phyloP scores from a whole-genome alignment of 495 filamentous ascomycete genomes.

The Chaetomium cochliodes region DNA sequence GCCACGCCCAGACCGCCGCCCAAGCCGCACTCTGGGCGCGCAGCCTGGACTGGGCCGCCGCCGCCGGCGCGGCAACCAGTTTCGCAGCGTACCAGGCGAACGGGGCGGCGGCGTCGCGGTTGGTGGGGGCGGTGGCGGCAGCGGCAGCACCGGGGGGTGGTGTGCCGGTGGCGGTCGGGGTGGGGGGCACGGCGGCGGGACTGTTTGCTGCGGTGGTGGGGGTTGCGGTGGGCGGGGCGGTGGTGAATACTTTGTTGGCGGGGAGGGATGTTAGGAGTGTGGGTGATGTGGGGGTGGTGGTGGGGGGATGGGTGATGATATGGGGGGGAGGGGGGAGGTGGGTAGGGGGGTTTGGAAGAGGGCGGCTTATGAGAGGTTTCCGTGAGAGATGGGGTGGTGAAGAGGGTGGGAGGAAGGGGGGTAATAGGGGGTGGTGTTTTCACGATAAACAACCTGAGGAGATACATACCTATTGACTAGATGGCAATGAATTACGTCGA shows the following conservation, averaged over 20 bases:
- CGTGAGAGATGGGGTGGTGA: slow-evolving; percentile 5
- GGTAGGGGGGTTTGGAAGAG: slow-evolving; percentile 15
- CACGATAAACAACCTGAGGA: background rate
- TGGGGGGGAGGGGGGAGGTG: slow-evolving; percentile 9
- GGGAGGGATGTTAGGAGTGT: slow-evolving; percentile 21
- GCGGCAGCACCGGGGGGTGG: too few relatives aligned
- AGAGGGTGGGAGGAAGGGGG: background rate
- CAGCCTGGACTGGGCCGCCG: slow-evolving; percentile 32
- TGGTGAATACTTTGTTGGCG: slow-evolving; percentile 30
- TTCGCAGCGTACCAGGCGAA: slow-evolving; percentile 22
- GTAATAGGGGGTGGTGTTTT: background rate
- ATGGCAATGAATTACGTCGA: too few relatives aligned
- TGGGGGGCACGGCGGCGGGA: slow-evolving; percentile 22
- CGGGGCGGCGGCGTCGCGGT: slow-evolving; percentile 16
- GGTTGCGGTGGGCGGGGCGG: slow-evolving; percentile 23
- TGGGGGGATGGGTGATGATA: background rate
- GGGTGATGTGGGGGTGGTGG: slow-evolving; percentile 3
- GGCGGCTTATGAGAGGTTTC: slow-evolving; percentile 30
- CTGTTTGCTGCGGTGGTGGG: slow-evolving; percentile 29
- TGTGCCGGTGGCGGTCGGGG: slow-evolving; percentile 3
- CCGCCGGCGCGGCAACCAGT: slow-evolving; percentile 18
- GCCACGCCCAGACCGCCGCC: too few relatives aligned
- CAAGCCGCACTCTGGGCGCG: slow-evolving; percentile 31
- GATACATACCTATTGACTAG: background rate
- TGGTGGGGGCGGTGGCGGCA: slow-evolving; percentile 20